Evolutionary conservation across 139 green algal genomes (phyloP), one percentile per base, ranked within the genome.

Genomic region (Trebouxia sp.): DNA sequence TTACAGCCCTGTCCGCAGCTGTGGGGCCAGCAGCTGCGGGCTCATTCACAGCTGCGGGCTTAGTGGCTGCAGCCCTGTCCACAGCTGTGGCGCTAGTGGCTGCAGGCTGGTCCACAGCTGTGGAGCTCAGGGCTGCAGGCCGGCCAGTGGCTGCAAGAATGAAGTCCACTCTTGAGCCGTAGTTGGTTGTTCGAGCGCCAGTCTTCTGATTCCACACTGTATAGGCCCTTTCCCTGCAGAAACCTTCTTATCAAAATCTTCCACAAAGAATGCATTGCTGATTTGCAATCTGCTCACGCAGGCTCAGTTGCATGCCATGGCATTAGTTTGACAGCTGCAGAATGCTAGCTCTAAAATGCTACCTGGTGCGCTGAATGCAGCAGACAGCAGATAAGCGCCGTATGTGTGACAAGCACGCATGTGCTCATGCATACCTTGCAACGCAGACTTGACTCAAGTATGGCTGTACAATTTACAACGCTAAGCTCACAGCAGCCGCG

Each of bases 121-220:
- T 24, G 26, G 32, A n/a, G 26, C 58, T 70, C 26, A n/a, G 20
- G 62, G 45, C 75, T 15, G 9, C 82, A 65, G 42, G 43, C 6
- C 47, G 50, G 14, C 28, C 50, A 22, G 83, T 78, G 20, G 87
- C 91, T 12, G 62, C 85, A 35, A 95, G 81, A 24, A 94, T 90
- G 82, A 90, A 84, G 82, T 97, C 93, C 10, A 97, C 95, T 6
- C 93, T 83, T 17, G 80, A 82, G 48, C 93, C 93, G 66, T 91
- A 94, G 81, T 96, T 95, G 78, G 90, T 93, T 41, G 79, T 47
- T 4, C 91, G 84, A 1, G 91, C 92, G 1, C 89, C 86, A 0
- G 82, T 89, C 17, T 83, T 79, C 9, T 84, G 87, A 76, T 83
- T 91, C 92, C 92, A 97, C 78, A 93, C 96, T 8, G 91, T 95